Evolutionary conservation across 2,329 filamentous ascomycete genomes (phyloP).

Genomic region (Drechslerella dactyloides): DNA sequence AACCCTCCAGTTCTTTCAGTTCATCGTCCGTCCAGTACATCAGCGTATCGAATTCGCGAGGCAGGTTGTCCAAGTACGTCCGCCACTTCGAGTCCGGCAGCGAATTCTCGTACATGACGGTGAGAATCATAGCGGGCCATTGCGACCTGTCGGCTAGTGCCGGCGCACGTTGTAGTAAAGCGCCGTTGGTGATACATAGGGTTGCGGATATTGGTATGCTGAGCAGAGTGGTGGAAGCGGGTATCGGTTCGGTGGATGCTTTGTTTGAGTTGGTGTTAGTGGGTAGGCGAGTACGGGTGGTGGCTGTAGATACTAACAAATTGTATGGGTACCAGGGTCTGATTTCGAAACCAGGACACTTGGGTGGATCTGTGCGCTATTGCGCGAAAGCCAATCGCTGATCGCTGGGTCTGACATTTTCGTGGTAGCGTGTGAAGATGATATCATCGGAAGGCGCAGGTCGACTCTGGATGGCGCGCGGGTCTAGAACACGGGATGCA

Average conservation of each 20-base stretch:
- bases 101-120: conserved; percentile 79
- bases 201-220: conserved; percentile 23
- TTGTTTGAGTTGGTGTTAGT: conserved; percentile 2
- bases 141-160: conserved; percentile 24
- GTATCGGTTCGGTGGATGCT: conserved; percentile 16
- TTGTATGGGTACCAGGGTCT: conserved; percentile 3
- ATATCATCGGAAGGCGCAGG: background rate
- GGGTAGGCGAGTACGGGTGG: background rate
- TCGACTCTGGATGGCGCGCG: background rate
- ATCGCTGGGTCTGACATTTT: conserved; percentile 33
- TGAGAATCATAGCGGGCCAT: conserved; percentile 68
- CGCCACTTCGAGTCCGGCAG: conserved; percentile 70
- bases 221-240: conserved; percentile 18
- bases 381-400: conserved; percentile 30
- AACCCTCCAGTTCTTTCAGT: conserved; percentile 75
- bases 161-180: conserved; percentile 9
- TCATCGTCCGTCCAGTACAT: conserved; percentile 86
- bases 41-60: conserved; percentile 75
- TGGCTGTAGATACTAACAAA: conserved; percentile 10
- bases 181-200: conserved; percentile 20
- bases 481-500: background rate
- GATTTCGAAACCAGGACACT: conserved; percentile 16
- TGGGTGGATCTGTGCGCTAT: conserved; percentile 26
- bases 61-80: conserved; percentile 78
- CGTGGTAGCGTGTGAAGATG: background rate